Conservation (phyloP, 345 rosid genomes). For the Brassica napus region DNA sequence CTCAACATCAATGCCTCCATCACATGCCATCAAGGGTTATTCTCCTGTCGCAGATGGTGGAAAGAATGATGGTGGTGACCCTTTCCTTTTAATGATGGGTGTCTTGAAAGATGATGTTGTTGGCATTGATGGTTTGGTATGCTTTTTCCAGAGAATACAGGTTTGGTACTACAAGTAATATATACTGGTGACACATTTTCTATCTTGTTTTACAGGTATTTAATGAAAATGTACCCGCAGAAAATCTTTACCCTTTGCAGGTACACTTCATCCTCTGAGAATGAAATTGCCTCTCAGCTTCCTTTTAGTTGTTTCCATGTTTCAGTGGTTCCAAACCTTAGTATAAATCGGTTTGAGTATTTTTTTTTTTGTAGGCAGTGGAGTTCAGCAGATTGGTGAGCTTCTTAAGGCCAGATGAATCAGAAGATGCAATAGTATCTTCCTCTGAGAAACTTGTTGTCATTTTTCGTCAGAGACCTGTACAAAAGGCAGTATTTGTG, state of each 20-base stretch:
- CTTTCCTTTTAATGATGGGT: constrained; percentile 81
- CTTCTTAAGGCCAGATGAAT: constrained; percentile 71
- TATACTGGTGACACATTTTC: constrained; percentile 3
- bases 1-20: constrained; percentile 73
- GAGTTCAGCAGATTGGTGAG: constrained; percentile 88
- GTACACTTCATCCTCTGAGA: constrained; percentile 43
- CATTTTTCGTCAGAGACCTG: constrained; percentile 88
- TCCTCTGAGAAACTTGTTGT: constrained; percentile 76
- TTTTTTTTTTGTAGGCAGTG: constrained; percentile 63
- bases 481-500: constrained; percentile 79
- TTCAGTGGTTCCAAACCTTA: constrained; percentile 12
- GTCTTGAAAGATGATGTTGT: constrained; percentile 86
- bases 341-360: constrained; percentile 30
- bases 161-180: constrained; percentile 14
- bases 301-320: neutral
- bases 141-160: constrained; percentile 29
- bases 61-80: constrained; percentile 83
- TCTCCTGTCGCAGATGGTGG: constrained; percentile 57
- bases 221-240: constrained; percentile 81
- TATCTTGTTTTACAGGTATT: constrained; percentile 59
- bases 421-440: constrained; percentile 90
- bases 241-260: constrained; percentile 91
- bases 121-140: constrained; percentile 95
- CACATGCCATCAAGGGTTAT: constrained; percentile 61
- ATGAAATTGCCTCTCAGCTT: constrained; percentile 16